Base-by-base conservation (phyloP, 768 basidiomycete species). In the Suillus discolor region DNA sequence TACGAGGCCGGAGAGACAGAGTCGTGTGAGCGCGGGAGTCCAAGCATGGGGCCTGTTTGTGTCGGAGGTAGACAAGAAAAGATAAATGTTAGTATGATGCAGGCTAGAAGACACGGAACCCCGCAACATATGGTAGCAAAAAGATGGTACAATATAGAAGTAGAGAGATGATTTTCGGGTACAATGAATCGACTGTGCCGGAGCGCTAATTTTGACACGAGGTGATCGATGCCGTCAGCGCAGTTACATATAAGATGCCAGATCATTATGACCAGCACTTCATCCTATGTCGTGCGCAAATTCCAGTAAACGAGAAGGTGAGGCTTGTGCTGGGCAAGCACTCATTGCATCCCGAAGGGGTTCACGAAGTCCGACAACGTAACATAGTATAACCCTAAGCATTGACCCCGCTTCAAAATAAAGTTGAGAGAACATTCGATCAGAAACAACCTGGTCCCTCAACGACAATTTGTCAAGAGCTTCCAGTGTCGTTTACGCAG, bases 1-100 rank as follows among this genome's bases (percentile, higher is more conserved):
- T 65, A 73, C 0, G 76, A 78, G 36, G 68, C 65, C 0, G 75
- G 75, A 0, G 75, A 76, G 13, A 42, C 65, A 0, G 72, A 68
- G 18, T 66, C 66, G 23, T 69, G 61, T 18, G 67, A 63, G n/a
- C 53, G 51, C 62, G 70, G 18, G 62, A 62, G 62, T 18, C 53
- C 25, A 49, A 60, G 18, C 12, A 55, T 3, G 20, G 36, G n/a
- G 12, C 71, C 75, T 77, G 61, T 51, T 12, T 38, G 18, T 6
- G 45, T 9, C 36, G 53, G 18, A 57, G 31, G 53, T 13, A 20
- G n/a, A 45, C 2, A 49, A 38, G 4, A 57, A n/a, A 36, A 38
- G 23, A 28, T 18, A 20, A 28, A 25, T 13, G 49, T 76, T 11
- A 75, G 73, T 34, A 25, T 57, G 36, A 12, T 18, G 51, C 39